Evolutionary conservation across 192 early-diverging fungal genomes (phyloP).

Genomic region (Coemansia erecta): DNA sequence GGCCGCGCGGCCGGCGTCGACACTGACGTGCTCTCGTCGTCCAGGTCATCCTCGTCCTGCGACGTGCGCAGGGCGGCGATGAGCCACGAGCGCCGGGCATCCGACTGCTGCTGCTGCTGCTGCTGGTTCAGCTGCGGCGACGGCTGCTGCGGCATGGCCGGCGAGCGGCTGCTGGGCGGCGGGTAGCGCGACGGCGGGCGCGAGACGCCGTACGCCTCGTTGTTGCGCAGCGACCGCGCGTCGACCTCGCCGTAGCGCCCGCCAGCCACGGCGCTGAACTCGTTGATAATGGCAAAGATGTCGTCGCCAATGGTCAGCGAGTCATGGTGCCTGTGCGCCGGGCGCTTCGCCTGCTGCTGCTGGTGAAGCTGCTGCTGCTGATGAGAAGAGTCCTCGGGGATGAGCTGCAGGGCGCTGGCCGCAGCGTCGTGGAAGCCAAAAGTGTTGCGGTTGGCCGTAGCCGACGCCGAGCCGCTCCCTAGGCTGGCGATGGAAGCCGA

Average conservation of each 20-base stretch:
- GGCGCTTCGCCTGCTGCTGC: background rate
- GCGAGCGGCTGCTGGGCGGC: background rate
- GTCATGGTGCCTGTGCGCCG: conserved; percentile 17
- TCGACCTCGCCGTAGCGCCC: conserved; percentile 48
- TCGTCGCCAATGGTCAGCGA: conserved; percentile 51
- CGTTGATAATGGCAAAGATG: conserved; percentile 46
- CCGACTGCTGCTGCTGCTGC: conserved; percentile 4
- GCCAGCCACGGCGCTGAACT: conserved; percentile 44
- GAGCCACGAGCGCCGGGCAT: conserved; percentile 11
- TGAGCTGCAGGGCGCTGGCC: background rate
- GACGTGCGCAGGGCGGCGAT: conserved; percentile 1
- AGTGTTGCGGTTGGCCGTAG: conserved; percentile 10
- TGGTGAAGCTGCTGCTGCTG: conserved; percentile 13
- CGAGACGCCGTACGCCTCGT: background rate
- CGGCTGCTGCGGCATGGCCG: background rate
- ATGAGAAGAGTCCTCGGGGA: background rate
- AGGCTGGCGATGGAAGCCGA: conserved; percentile 17
- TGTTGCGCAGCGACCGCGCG: conserved; percentile 21
- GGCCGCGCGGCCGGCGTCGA: background rate
- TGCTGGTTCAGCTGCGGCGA: conserved; percentile 2
- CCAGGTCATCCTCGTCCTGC: background rate
- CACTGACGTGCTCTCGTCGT: background rate
- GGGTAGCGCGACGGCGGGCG: conserved; percentile 4
- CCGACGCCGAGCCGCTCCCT: conserved; percentile 2
- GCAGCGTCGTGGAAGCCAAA: conserved; percentile 23